These are phyloP conservation scores for Cercospora sesami DNA, from an alignment of 2,329 filamentous ascomycete genomes.

Conservation along the genomic window DNA sequence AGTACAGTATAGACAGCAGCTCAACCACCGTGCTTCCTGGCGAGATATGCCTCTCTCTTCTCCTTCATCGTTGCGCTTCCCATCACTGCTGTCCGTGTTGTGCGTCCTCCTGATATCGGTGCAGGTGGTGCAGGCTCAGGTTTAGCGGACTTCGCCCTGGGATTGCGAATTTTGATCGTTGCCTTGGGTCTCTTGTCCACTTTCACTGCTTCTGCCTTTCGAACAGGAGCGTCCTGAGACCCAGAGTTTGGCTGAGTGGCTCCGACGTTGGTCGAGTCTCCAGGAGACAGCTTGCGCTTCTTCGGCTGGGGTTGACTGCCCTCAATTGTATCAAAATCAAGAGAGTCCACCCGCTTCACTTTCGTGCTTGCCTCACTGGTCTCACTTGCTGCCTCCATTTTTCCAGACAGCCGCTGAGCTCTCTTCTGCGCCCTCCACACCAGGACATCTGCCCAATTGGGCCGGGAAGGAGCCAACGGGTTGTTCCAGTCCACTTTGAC, in stretches of 20 bases:
- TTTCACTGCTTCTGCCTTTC: not conserved
- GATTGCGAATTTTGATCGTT: not conserved
- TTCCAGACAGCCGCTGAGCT: not conserved
- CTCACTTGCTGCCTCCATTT: not conserved
- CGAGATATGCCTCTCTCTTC: constrained; percentile 5
- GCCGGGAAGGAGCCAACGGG: not conserved
- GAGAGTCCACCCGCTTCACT: not conserved
- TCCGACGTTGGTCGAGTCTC: not conserved
- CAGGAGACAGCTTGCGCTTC: not conserved
- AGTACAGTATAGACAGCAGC: not conserved
- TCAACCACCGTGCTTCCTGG: not conserved
- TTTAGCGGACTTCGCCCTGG: not conserved
- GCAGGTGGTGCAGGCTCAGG: not conserved
- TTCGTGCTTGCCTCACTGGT: not conserved
- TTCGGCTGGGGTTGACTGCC: not conserved
- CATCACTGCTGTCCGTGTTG: not conserved
- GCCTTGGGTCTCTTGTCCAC: not conserved
- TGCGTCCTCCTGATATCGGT: not conserved
- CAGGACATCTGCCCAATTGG: not conserved
- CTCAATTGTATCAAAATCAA: not conserved
- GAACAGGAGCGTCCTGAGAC: not conserved
- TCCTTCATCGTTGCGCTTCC: not conserved
- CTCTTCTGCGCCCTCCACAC: not conserved
- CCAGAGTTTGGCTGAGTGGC: not conserved
- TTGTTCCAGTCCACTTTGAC: not conserved